Evolutionary conservation across 2,329 filamentous ascomycete genomes (phyloP), one percentile per base, ranked within the genome.

Genomic region (Alternaria rosae): DNA sequence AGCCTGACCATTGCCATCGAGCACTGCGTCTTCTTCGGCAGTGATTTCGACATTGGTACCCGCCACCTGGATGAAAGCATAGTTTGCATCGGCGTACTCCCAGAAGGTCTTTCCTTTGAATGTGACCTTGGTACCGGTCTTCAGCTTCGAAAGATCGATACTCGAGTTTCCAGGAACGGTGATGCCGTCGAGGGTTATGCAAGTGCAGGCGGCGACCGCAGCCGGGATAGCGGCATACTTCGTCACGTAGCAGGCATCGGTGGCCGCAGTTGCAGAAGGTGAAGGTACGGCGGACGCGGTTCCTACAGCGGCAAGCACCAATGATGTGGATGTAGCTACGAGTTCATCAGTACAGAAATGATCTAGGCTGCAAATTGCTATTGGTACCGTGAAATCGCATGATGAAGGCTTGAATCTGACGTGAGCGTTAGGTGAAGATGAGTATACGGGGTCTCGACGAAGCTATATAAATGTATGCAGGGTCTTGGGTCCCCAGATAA

Each of bases 11-110:
- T 71, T 70, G 3, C 70, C 70, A 47, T 71, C 65, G 25, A 73
- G 65, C 3, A 68, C 42, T 6, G 78, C 76, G 20, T 52, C 61
- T 9, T 56, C 84, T 8, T 81, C 78, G 30, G 80, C 80, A 13
- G 76, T 80, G 55, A 84, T 78, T 6, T 78, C 79, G 20, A 84
- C 69, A 51, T 79, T 69, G 5, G 72, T 80, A 6, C 82, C 82
- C 9, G 78, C 59, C 11, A 75, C 60, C 41, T 63, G 67, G 57
- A 74, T 70, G n/a, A 72, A 67, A 5, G 70, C 58, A 53, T 79
- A 80, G 63, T 81, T 77, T 13, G 74, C 72, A 44, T 80, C 74
- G 15, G 77, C 78, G 60, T 79, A 80, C 9, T 63, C 55, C 62
- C 61, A 70, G 44, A 63, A 66, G 3, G 68, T 68, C 6, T 8